Base-by-base conservation (phyloP, 371 early-diverging fungal species). In the Lichtheimia corymbifera region DNA sequence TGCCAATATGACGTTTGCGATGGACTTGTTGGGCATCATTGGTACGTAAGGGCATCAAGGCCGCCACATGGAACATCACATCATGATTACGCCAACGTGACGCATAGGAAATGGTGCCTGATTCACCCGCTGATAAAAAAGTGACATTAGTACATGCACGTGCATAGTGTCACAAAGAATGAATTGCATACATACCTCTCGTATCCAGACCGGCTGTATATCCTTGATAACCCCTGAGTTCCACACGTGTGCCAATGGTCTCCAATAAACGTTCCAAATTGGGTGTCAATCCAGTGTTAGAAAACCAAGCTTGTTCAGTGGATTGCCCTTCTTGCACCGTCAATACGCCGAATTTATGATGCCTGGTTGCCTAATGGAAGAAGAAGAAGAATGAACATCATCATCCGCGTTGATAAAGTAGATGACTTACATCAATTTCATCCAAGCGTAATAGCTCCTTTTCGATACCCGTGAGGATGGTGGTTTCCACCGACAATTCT, bases 31-130 rank as follows among this genome's bases (percentile, higher is more conserved):
- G 93, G 20, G 70, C 68, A 67, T 93, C 93, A 11, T 77, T 76
- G 5, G 74, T 71, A 58, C 82, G 82, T 66, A 65, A 83, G 3
- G 95, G 95, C 54, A 95, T 80, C 17, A 91, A 63, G 2, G 93
- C 86, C 11, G 92, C 85, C 3, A 92, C 91, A 65, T 95, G 95
- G 67, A 89, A 95, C 91, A 93, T 92, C 62, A 95, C 84, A 65
- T 93, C 92, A 67, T 87, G 90, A 5, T 86, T 89, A 71, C 75
- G 86, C 84, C 92, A 92, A 61, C 83, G 83, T 2, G 92, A 87
- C 55, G 85, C 73, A 77, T 87, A 87, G 1, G 91, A 88, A 45
- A 89, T 73, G 13, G 79, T 83, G 0, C 93, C 95, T 4, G 92
- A 88, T 69, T 89, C 84, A 30, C 87, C 88, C 53, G 77, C 79